Evolutionary conservation across 257 asterid species (phyloP), one percentile per base, ranked within the genome.

Genomic region (Nicotiana tabacum): DNA sequence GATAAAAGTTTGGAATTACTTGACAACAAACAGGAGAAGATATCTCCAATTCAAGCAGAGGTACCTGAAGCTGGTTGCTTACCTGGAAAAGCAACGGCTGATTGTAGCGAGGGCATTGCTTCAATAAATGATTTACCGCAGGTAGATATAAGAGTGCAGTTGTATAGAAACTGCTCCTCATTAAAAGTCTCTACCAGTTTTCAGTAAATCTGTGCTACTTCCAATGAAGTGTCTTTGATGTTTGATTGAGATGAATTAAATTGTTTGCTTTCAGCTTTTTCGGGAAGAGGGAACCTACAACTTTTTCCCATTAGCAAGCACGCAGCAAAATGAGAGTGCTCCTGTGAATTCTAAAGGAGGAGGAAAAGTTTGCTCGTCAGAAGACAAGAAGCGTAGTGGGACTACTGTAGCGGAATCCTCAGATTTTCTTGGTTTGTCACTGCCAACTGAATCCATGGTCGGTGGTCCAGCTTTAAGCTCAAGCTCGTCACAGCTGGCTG

Each of bases 251-350:
- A 65, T 18, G 70, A 72, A 43, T 83, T 72, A 79, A 64, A 35
- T 78, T 79, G 77, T 32, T 86, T 66, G 33, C 39, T 90, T 89
- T 85, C 93, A 92, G 97, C 86, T 90, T 83, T 87, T 90, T 85
- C 91, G 95, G 4, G 93, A 89, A 84, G 81, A 82, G 80, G 69
- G 82, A 85, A 80, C 83, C 80, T 77, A 84, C 53, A 61, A 57
- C 70, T 72, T 67, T 70, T 87, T 77, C 77, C 87, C 78, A 57
- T 66, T 83, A 81, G 77, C 83, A 83, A 86, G 84, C 37, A 70
- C 66, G 27, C 86, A 62, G 13, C 83, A 85, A 72, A 82, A 85
- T 56, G 37, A 32, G 24, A 11, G 66, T 74, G 80, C 81, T 82
- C 37, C 69, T 70, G 56, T 30, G 78, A 85, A 55, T 77, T 77